phyloP scores from a whole-genome alignment of 2,329 filamentous ascomycete species.

The Colletotrichum chlorophyti region DNA sequence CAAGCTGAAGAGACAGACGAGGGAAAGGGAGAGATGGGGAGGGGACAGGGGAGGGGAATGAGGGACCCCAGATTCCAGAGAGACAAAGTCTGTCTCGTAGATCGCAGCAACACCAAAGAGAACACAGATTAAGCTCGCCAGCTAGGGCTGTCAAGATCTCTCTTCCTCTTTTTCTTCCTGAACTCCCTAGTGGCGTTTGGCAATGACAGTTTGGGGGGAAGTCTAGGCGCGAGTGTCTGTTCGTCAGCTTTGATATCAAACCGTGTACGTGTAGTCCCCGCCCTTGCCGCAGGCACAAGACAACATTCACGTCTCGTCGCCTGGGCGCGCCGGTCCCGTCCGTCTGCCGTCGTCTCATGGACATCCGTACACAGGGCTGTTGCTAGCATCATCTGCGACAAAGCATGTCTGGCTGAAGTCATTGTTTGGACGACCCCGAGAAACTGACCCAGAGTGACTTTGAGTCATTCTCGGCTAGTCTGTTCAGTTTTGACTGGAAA shows the following conservation, averaged over 20 bases:
- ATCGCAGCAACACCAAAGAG: too few species aligned
- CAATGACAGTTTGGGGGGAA: background rate
- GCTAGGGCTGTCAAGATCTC: too few species aligned
- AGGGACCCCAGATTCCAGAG: too few species aligned
- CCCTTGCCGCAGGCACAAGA: too few species aligned
- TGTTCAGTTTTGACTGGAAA: conserved; percentile 7
- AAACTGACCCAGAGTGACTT: background rate
- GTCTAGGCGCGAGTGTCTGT: background rate
- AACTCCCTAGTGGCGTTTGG: background rate
- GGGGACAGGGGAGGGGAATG: too few species aligned
- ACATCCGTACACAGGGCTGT: background rate
- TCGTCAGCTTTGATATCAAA: background rate
- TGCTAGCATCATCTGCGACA: conserved; percentile 16
- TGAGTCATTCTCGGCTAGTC: conserved; percentile 8
- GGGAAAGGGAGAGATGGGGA: too few species aligned
- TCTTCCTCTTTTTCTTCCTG: too few species aligned
- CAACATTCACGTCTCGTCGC: background rate
- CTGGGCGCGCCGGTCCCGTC: background rate
- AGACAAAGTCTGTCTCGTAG: too few species aligned
- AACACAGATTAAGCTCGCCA: too few species aligned
- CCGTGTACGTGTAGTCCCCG: too few species aligned
- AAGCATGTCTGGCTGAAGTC: conserved; percentile 2
- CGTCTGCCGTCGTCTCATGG: conserved; percentile 4
- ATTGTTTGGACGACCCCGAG: conserved; percentile 6
- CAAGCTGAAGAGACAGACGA: too few species aligned